Evolutionary conservation across 352 stramenopile species (phyloP), one percentile per base, ranked within the genome.

Genomic region (Globisporangium solare): DNA sequence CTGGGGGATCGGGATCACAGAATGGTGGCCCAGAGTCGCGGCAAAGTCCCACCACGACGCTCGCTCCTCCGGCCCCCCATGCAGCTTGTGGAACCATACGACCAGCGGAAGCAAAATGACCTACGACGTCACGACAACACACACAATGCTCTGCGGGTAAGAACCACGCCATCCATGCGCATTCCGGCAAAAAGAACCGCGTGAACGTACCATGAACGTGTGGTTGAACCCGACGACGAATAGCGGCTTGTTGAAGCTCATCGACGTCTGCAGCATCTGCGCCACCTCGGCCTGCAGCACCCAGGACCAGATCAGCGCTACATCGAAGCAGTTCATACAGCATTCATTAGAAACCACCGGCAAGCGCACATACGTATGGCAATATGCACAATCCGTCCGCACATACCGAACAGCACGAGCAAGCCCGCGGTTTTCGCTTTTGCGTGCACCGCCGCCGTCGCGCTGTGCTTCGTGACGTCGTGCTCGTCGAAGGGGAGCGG

Each of bases 191-290:
- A 54, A 15, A 20, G 15, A 17, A 47, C 2, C 12, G 39, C 39
- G 14, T 4, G 32, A 0, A 20, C 58, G 12, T 54, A 66, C 67
- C 24, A 71, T 79, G 22, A 63, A 61, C 1, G 63, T 73, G 60
- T 82, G 74, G 50, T 82, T 77, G 58, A 81, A 84, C 39, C 74
- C 77, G 22, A 84, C 71, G 43, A 84, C 75, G 69, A 84, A 81
- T 51, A 79, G 81, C 3, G 74, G 74, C 61, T 81, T 81, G 64
- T 76, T 74, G 57, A 80, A 80, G 47, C 39, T 31, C 47, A 41
- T 52, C 22, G 22, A 24, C 3, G 47, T 52, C 47, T 52, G 45
- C 21, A 67, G 54, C 21, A 15, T 46, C 43, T 66, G 62, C 18
- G 62, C 62, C 5, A 53, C 61, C n/a, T 68, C 61, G 6, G 56